Evolutionary conservation across 441 rosid genomes (phyloP), one percentile per base, ranked within the genome.

Genomic region (Geranium incanum): DNA sequence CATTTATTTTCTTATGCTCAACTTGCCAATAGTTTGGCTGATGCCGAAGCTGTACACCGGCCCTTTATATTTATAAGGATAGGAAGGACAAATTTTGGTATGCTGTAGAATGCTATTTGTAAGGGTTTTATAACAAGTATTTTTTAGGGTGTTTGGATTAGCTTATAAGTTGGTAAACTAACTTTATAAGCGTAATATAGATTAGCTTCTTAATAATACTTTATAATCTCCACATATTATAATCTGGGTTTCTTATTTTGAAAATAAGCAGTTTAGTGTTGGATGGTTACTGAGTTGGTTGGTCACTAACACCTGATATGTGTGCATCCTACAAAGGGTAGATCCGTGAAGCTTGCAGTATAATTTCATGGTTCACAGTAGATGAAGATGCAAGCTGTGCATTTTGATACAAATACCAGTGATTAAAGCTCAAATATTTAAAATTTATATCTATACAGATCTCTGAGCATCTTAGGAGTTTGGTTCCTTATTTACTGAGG

Each of bases 1-100:
- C 23, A n/a, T 70, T 66, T 72, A 66, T n/a, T 50, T 62, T 13
- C 18, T 55, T 62, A 57, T 16, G 6, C 50, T 55, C 11, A 52
- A 4, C 60, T 70, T 23, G 43, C 66, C 7, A 28, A 6, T 66
- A 63, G 13, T 21, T 63, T 23, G 13, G 66, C 15, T 63, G 36
- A 63, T 1, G 13, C 66, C 9, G 66, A 63, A 63, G 12, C 66
- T 21, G 66, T n/a, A 9, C 33, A 28, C 33, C 33, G 33, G 33
- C 33, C 33, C 33, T 28, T 28, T 28, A 28, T 28, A 2, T 28
- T 28, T 28, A 28, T 28, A 28, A 28, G 33, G 33, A 28, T 28
- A 28, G 33, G 33, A 28, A 28, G 33, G 33, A 28, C 33, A 28
- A 28, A 15, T 55, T 13, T 7, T 55, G 18, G 19, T 13, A 43